Evolutionary conservation across 352 stramenopile species (phyloP).

Genomic region (Pilasporangium apinafurcum): DNA sequence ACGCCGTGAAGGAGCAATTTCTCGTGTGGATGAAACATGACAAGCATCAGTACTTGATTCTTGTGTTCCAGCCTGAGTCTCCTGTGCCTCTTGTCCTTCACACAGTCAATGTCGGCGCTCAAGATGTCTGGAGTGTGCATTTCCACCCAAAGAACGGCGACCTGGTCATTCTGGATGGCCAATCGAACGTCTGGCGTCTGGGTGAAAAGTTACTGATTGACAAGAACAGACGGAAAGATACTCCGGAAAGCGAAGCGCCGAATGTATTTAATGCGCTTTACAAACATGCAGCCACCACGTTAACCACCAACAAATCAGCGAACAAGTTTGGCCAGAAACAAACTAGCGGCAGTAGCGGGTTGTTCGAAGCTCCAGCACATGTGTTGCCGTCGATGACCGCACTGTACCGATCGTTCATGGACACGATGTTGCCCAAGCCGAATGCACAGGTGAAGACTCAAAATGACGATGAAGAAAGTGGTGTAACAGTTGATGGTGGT

Average conservation of each 20-base stretch:
- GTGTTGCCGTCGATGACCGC: constrained; percentile 79
- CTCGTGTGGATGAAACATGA: constrained; percentile 30
- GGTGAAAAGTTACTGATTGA: constrained; percentile 36
- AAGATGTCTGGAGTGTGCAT: constrained; percentile 38
- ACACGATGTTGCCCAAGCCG: constrained; percentile 78
- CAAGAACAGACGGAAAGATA: constrained; percentile 26
- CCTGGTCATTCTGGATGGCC: constrained; percentile 43
- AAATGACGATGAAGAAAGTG: not conserved
- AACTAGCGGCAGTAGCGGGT: constrained; percentile 13
- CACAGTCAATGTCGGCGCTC: constrained; percentile 19
- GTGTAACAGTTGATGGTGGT: no score
- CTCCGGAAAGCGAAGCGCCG: constrained; percentile 10
- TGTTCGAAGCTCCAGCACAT: constrained; percentile 79
- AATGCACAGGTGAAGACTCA: constrained; percentile 12
- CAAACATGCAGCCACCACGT: constrained; percentile 15
- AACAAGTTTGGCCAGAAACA: constrained; percentile 7
- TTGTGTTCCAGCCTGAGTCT: constrained; percentile 42
- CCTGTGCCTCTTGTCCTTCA: constrained; percentile 44
- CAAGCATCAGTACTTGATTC: constrained; percentile 24
- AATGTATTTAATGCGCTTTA: constrained; percentile 45
- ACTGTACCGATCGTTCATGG: constrained; percentile 83
- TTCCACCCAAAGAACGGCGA: constrained; percentile 59
- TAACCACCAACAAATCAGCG: constrained; percentile 8
- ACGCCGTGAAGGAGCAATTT: constrained; percentile 36
- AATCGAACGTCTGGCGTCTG: constrained; percentile 55